A percentile compares a stretch with the other conserved stretches of the same genome.
phyloP scores from a whole-genome alignment of 768 basidiomycete genomes.

The Xerocomus brunneocitrinus region DNA sequence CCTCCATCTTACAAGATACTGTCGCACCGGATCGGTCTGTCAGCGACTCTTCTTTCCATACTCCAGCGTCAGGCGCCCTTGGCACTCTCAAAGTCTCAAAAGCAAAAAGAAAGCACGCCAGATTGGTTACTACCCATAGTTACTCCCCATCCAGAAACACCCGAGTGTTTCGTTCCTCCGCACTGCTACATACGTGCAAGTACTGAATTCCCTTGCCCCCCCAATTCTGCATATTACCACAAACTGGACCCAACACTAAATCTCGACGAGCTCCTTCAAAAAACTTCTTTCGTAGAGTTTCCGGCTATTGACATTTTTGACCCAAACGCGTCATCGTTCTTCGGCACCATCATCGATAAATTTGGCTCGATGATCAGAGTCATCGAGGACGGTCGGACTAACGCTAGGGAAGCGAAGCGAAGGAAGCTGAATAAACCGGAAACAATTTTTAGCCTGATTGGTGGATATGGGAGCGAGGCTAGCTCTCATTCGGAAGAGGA shows the following conservation, averaged over 20 bases:
- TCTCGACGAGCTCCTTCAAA: slow-evolving; percentile 46
- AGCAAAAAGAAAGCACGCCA: slow-evolving; percentile 48
- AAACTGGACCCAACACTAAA: slow-evolving; percentile 48
- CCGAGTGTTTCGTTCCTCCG: slow-evolving; percentile 51
- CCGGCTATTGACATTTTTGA: slow-evolving; percentile 79
- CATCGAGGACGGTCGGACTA: slow-evolving; percentile 11
- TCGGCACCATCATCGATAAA: slow-evolving; percentile 54
- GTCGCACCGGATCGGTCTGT: slow-evolving; percentile 59
- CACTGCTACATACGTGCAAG: slow-evolving; percentile 56
- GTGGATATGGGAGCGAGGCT: slow-evolving; percentile 54
- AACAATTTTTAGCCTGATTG: slow-evolving; percentile 54
- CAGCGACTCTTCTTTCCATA: slow-evolving; percentile 44
- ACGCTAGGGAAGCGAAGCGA: slow-evolving; percentile 46
- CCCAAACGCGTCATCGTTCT: slow-evolving; percentile 47
- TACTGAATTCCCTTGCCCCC: slow-evolving; percentile 25
- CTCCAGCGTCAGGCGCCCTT: slow-evolving; percentile 42
- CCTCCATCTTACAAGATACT: slow-evolving; percentile 47
- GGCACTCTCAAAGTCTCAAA: slow-evolving; percentile 24
- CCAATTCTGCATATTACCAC: slow-evolving; percentile 43
- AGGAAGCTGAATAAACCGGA: slow-evolving; percentile 49
- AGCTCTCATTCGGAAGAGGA: slow-evolving; percentile 34
- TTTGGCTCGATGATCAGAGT: slow-evolving; percentile 35
- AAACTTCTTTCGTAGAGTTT: slow-evolving; percentile 75
- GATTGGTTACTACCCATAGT: slow-evolving; percentile 55
- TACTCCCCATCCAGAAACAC: slow-evolving; percentile 49